A percentile compares a stretch with the other conserved stretches of the same genome.
These are phyloP conservation scores for Yarrowia osloensis DNA, from an alignment of 805 yeast species.

Conservation along the genomic window DNA sequence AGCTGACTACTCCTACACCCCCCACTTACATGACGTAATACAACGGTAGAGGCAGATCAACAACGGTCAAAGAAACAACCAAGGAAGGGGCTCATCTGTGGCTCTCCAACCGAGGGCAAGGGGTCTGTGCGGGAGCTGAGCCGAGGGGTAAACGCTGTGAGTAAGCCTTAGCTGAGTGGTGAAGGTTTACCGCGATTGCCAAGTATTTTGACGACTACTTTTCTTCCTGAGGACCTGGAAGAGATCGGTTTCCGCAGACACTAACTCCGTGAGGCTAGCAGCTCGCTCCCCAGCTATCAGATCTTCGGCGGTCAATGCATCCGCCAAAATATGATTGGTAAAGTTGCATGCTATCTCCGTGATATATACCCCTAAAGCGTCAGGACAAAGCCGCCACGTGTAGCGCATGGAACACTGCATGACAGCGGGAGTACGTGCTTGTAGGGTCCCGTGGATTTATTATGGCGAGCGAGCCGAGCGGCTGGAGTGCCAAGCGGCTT, in stretches of 20 bases:
- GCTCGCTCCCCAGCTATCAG: not conserved
- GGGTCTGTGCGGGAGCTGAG: not conserved
- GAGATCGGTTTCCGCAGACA: no score
- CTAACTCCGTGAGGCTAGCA: not conserved
- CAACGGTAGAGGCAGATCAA: not conserved
- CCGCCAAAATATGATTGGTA: slow-evolving; percentile 4
- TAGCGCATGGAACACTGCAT: slow-evolving; percentile 18
- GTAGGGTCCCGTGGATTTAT: no score
- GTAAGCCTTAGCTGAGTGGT: no score
- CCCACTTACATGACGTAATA: not conserved
- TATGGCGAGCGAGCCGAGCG: not conserved
- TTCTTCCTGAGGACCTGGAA: no score
- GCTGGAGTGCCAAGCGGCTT: no score
- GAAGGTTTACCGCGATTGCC: no score
- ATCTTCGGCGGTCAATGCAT: not conserved
- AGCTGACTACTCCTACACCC: no score
- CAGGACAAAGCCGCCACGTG: slow-evolving; percentile 25
- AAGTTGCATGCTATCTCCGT: slow-evolving; percentile 26
- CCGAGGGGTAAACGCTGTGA: slow-evolving; percentile 17
- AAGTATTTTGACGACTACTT: no score
- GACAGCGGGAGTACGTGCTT: not conserved
- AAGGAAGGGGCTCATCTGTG: not conserved
- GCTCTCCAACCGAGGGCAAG: not conserved
- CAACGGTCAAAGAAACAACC: not conserved
- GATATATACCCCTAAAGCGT: slow-evolving; percentile 25